phyloP scores from a whole-genome alignment of 495 filamentous ascomycete genomes.

The Xylaria grammica region DNA sequence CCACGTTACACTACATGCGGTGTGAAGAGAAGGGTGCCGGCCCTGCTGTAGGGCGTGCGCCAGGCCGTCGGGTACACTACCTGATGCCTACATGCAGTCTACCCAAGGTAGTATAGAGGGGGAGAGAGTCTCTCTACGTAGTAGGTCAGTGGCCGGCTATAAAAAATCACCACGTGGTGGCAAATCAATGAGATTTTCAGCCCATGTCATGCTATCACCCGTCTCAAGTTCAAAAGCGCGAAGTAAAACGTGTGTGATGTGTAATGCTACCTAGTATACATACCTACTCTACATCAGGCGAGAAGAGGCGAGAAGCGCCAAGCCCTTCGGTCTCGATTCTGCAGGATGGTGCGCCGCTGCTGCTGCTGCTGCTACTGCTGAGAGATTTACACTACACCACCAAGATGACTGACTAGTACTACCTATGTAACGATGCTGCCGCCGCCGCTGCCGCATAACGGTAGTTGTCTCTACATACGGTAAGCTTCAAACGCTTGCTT shows the following conservation, averaged over 20 bases:
- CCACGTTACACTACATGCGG: conserved; percentile 8
- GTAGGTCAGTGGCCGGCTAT: neutral
- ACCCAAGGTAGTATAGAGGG: too few relatives aligned
- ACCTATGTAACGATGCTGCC: too few relatives aligned
- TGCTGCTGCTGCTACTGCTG: neutral
- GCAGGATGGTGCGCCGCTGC: conserved; percentile 2
- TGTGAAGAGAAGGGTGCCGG: neutral
- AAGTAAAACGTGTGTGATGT: neutral
- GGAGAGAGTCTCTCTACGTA: too few relatives aligned
- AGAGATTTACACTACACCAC: too few relatives aligned
- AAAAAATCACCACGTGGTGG: conserved; percentile 20
- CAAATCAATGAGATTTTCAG: conserved; percentile 6
- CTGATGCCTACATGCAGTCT: too few relatives aligned
- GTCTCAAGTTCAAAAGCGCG: conserved; percentile 7
- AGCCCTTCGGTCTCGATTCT: neutral
- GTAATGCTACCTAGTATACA: too few relatives aligned
- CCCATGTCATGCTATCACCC: conserved; percentile 11
- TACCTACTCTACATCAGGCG: conserved; percentile 8
- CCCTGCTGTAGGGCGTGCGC: conserved; percentile 1
- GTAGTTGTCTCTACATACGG: too few relatives aligned
- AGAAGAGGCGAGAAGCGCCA: neutral
- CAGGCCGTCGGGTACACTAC: conserved; percentile 7
- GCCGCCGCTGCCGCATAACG: too few relatives aligned
- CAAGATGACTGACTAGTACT: too few relatives aligned
- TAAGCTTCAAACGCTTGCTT: too few relatives aligned